Percentiles rank a stretch among this genome's conserved stretches.
These are phyloP conservation scores for Hypoxylon crocopeplum DNA, from an alignment of 495 filamentous ascomycete species.

Conservation along the genomic window DNA sequence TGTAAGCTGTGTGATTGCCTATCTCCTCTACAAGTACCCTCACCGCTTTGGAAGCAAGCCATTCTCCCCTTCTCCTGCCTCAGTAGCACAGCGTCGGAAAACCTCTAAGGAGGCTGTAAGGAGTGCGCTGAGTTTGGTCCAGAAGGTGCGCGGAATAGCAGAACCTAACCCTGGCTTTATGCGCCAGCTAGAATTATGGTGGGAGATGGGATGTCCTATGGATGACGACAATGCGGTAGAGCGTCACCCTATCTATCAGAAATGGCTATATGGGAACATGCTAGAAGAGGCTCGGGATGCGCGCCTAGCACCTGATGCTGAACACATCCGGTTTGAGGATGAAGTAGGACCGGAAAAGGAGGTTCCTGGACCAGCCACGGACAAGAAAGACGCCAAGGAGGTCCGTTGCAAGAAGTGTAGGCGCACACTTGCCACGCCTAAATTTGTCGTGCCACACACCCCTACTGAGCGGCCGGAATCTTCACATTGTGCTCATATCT, in stretches of 20 bases:
- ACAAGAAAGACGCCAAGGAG: conserved; percentile 47
- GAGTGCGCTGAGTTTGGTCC: conserved; percentile 59
- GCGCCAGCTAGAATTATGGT: conserved; percentile 84
- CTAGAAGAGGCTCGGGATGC: conserved; percentile 74
- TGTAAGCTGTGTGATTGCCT: conserved; percentile 82
- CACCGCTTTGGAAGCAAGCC: conserved; percentile 47
- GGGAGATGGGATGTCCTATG: conserved; percentile 78
- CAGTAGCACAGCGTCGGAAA: conserved; percentile 28
- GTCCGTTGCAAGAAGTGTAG: conserved; percentile 72
- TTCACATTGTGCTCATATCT: conserved; percentile 75
- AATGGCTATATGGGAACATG: conserved; percentile 84
- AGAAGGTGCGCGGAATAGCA: conserved; percentile 70
- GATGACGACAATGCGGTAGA: conserved; percentile 60
- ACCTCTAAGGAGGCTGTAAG: conserved; percentile 43
- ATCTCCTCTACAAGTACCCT: conserved; percentile 72
- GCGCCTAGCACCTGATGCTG: conserved; percentile 68
- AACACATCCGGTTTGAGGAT: conserved; percentile 83
- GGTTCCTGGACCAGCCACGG: conserved; percentile 14
- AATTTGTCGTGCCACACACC: conserved; percentile 52
- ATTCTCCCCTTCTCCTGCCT: conserved; percentile 28
- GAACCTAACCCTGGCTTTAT: conserved; percentile 92
- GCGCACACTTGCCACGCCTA: conserved; percentile 52
- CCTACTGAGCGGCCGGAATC: conserved; percentile 16
- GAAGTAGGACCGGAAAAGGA: conserved; percentile 57
- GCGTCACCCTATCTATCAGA: conserved; percentile 75